Conservation (phyloP, 805 yeast species). For the Cyberlindnera euphorbiae region DNA sequence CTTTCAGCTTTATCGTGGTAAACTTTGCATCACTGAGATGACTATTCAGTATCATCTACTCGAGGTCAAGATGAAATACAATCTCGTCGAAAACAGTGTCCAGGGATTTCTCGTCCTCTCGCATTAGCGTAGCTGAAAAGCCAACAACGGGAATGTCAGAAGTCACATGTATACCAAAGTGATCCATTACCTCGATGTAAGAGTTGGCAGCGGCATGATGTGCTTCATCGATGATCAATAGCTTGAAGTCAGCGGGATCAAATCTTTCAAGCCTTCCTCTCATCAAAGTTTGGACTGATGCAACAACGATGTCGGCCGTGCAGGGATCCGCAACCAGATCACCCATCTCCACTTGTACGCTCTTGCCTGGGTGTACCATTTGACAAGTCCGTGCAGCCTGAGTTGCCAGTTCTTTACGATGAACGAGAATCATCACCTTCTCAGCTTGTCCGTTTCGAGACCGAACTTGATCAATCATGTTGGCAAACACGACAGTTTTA, state of each 20-base stretch:
- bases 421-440: constrained; percentile 62
- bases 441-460: constrained; percentile 29
- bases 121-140: constrained; percentile 80
- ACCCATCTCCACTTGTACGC: constrained; percentile 71
- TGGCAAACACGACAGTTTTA: constrained; percentile 75
- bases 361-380: constrained; percentile 42
- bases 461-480: constrained; percentile 42
- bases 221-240: constrained; percentile 85
- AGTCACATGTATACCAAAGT: constrained; percentile 39
- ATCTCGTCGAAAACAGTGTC: constrained; percentile 63
- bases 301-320: constrained; percentile 62
- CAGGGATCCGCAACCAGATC: constrained; percentile 32
- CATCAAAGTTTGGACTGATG: constrained; percentile 65
- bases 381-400: constrained; percentile 59
- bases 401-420: constrained; percentile 68
- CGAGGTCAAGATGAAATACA: constrained; percentile 61
- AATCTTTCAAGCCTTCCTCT: constrained; percentile 48
- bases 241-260: constrained; percentile 55
- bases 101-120: constrained; percentile 67
- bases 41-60: constrained; percentile 60
- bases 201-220: constrained; percentile 82
- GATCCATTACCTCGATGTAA: constrained; percentile 51
- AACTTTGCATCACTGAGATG: constrained; percentile 70
- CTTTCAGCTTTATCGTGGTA: constrained; percentile 46
- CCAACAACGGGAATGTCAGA: constrained; percentile 62